Base-by-base conservation (phyloP, 306 rosid genomes). In the Glycine tomentella region DNA sequence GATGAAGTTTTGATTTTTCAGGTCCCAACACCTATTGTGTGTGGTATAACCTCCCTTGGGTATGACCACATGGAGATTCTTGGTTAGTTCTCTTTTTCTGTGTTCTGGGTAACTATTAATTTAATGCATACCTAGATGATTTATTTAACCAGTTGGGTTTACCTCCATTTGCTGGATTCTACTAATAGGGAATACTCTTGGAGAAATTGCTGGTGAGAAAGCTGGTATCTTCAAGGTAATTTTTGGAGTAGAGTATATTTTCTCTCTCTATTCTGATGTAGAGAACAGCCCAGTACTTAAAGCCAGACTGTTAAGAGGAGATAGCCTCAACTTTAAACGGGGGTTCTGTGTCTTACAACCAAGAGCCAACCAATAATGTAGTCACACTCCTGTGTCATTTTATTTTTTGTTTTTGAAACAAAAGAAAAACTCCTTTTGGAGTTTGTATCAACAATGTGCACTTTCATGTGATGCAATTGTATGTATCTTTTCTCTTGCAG, bases 21-120 rank as follows among this genome's bases (percentile, higher is more conserved):
- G 87, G 84, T 92, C 77, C 89, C 72, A 79, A 84, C 88, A 63
- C 98, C 98, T n/a, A 77, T 82, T 74, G 98, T 92, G 25, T 95
- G 98, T 83, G 98, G 97, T 69, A 86, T 92, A 89, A 65, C 97
- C 57, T 92, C 98, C 81, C 97, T 95, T 77, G 97, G 98, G 80
- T 95, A 92, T 85, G 98, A 95, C 85, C 98, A 95, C 90, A 92
- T 92, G 97, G 98, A 94, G 86, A 89, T 94, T 88, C 98, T 94
- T 86, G 98, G 98, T 94, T 79, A 91, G 98, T 86, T 73, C 86
- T 79, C 51, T 81, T 40, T 42, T 56, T 81, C 76, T 61, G 57
- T 82, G 53, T 52, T 70, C 73, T 59, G 20, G 63, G 70, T 77
- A 69, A 31, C 79, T 56, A 59, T 62, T 78, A 59, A 77, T 50